Evolutionary conservation across 352 stramenopile species (phyloP), one percentile per base, ranked within the genome.

Genomic region (Plasmopara muralis): DNA sequence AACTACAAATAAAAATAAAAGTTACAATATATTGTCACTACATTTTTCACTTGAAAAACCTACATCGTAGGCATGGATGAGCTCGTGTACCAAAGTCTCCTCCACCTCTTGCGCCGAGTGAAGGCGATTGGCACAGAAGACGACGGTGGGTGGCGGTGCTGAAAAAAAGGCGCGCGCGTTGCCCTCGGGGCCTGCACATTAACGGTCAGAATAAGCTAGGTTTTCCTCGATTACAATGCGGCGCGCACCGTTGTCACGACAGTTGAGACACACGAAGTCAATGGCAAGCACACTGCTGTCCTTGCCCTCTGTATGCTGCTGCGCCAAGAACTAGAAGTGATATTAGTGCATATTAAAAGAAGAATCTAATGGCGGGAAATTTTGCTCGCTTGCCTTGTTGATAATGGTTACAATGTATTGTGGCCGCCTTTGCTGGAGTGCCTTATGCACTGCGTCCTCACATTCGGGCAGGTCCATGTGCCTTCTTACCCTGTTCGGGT

Each of bases 31-130:
- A 1, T 25, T 25, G 20, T 25, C 20, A 25, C 20, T 25, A 25
- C 20, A 25, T 25, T 25, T 3, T 25, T 25, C 20, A 25, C n/a
- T n/a, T n/a, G n/a, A 41, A 16, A 14, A 15, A 66, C 74, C 30
- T 62, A 92, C 82, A 39, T 92, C 82, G 55, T 90, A 92, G 31
- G 82, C 79, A 59, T 92, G 82, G 49, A 92, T 87, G 53, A 92
- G 77, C 50, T 92, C 82, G 51, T 92, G 82, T 28, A 92, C 79
- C 64, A 92, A 83, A 4, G 81, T 87, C 48, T 92, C 82, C 53
- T 89, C 74, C 25, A 92, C 79, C 53, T 92, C 82, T 4, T 69
- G 67, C 2, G 62, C 53, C 20, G 82, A 90, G 51, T 87, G 72
- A 37, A 92, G 57, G 9, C 82, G 73, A 45, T 92, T 92, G 34